Conservation (phyloP, 768 basidiomycete species). For the Lactifluus rugatus region DNA sequence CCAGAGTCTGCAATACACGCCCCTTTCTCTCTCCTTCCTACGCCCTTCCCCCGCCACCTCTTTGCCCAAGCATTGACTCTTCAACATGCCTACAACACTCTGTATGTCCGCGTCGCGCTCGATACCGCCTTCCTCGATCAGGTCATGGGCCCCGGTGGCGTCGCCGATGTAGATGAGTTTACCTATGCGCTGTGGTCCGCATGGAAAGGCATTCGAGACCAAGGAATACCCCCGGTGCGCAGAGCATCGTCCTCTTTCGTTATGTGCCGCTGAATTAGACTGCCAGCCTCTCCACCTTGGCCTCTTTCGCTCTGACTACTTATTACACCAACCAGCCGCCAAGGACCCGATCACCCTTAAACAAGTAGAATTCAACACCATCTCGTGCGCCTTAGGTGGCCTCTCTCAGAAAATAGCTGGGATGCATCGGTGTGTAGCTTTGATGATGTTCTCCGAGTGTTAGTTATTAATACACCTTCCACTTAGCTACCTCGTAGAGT, state of each 20-base stretch:
- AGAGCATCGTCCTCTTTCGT: background rate
- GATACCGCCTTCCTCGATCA: no score
- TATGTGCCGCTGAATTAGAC: conserved; percentile 17
- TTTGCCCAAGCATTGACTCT: no score
- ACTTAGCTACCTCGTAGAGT: conserved; percentile 52
- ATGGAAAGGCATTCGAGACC: conserved; percentile 68
- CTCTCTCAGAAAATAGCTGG: conserved; percentile 58
- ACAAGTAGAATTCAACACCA: conserved; percentile 98
- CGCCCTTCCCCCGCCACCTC: no score
- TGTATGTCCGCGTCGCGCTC: no score
- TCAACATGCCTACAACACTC: no score
- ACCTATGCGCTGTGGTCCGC: conserved; percentile 78
- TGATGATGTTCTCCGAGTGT: background rate
- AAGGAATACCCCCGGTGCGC: conserved; percentile 48
- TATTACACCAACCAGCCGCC: conserved; percentile 51
- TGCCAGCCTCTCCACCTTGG: conserved; percentile 74
- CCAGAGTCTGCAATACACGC: no score
- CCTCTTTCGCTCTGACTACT: conserved; percentile 90
- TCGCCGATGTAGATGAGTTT: no score
- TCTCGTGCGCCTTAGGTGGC: conserved; percentile 80
- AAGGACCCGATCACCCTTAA: conserved; percentile 46
- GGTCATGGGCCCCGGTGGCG: no score
- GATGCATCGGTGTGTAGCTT: conserved; percentile 59
- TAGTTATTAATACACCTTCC: background rate
- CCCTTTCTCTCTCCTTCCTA: no score